Evolutionary conservation across 2,329 filamentous ascomycete species (phyloP).

Genomic region (Hypoxylon sp.): DNA sequence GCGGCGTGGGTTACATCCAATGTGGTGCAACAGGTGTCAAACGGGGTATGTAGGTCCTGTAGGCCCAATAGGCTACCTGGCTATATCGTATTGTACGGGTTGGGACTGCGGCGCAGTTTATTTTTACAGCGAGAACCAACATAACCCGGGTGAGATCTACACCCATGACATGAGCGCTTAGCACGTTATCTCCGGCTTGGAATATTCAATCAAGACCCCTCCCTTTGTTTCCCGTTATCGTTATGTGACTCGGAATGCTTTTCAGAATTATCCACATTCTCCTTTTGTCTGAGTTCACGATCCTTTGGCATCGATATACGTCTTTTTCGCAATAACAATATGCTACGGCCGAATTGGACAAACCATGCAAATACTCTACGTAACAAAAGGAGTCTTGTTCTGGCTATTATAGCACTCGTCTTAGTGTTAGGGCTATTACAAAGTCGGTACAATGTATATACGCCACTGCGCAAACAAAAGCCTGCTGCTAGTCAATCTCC

Average conservation of each 20-base stretch:
- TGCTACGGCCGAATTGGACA: conserved; percentile 26
- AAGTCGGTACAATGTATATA: conserved; percentile 17
- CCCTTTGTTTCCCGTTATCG: conserved; percentile 10
- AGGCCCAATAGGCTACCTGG: conserved; percentile 13
- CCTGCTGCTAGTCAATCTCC: conserved; percentile 9
- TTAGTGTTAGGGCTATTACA: conserved; percentile 17
- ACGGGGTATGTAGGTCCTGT: background rate
- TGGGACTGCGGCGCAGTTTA: conserved; percentile 7
- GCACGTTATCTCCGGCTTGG: conserved; percentile 15
- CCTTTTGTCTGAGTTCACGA: background rate
- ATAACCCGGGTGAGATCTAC: conserved; percentile 18
- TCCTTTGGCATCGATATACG: conserved; percentile 6
- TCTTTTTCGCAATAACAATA: conserved; percentile 12
- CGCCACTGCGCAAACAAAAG: background rate
- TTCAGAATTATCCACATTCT: conserved; percentile 14
- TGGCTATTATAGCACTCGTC: conserved; percentile 14
- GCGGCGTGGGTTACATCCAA: conserved; percentile 25
- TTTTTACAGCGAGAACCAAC: conserved; percentile 16
- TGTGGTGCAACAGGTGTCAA: background rate
- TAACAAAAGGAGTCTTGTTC: conserved; percentile 15
- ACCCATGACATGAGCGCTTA: conserved; percentile 7
- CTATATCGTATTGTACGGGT: conserved; percentile 8
- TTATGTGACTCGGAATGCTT: conserved; percentile 11
- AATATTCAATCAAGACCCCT: conserved; percentile 7
- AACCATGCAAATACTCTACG: conserved; percentile 22